Base-by-base conservation (phyloP, 352 stramenopile genomes). In the Pythium diclinum region DNA sequence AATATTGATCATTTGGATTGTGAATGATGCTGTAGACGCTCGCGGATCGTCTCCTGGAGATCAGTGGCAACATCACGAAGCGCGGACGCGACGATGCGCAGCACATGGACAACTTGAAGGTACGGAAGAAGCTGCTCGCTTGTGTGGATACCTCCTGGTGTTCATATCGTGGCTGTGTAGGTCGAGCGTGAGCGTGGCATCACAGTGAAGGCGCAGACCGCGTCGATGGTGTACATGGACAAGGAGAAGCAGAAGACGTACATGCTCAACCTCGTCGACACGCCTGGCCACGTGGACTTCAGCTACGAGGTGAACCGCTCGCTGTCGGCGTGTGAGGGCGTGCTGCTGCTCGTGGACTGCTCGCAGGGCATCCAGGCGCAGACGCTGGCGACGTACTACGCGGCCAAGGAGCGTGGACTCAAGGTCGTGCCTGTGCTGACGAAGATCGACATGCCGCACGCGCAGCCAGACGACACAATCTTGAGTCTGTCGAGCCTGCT, bases 281-380 rank as follows among this genome's bases (percentile, higher is more conserved):
- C 96, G 11, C 97, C 97, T 0, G 86, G 97, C 11, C 97, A 99
- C 74, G 96, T 97, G 30, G 97, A 99, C 83, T 99, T 99, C 70
- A 96, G 83, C 58, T 99, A 98, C 73, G 97, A 99, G 77, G 97
- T 99, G 19, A 91, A 89, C 38, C 89, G 97, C 54, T 98, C 90
- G 55, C 77, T 99, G 19, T 91, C 91, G 0, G 95, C 96, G 52
- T 99, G 98, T 67, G 91, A 99, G 77, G 97, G 97, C 30, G 97
- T 98, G 36, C 73, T 99, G n/a, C 73, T 99, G 32, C 76, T 99
- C 6, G 96, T 99, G 42, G 97, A 99, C 76, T 91, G 92, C 36
- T 96, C 95, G 10, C 97, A 99, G 69, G 97, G 97, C 21, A 97
- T 99, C 56, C 97, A 99, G 77, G 97, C 97, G 2, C 97, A 99